phyloP scores from a whole-genome alignment of 2,329 filamentous ascomycete species.

The Sordariomycetes sp. region DNA sequence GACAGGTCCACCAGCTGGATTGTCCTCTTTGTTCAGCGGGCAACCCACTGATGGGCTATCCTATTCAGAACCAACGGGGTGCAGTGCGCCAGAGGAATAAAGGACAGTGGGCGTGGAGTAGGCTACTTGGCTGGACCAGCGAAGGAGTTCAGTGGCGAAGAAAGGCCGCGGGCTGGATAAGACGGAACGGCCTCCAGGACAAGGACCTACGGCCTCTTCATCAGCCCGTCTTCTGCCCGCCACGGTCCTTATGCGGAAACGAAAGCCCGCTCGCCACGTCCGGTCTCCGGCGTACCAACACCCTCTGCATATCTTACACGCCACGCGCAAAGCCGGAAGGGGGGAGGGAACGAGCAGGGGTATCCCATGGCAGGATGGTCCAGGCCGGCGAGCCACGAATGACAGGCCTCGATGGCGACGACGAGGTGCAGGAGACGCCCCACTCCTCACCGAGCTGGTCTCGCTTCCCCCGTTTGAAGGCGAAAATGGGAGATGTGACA shows the following conservation, averaged over 20 bases:
- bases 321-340: too few species aligned
- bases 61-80: background rate
- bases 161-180: background rate
- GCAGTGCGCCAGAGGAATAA: background rate
- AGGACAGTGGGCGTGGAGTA: background rate
- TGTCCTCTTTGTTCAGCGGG: constrained; percentile 2
- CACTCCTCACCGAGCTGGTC: background rate
- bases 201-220: background rate
- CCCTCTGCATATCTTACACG: too few species aligned
- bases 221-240: too few species aligned
- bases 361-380: background rate
- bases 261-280: too few species aligned
- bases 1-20: constrained; percentile 7
- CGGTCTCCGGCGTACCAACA: too few species aligned
- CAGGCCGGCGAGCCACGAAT: background rate
- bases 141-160: background rate
- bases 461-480: background rate
- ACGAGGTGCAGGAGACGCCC: background rate
- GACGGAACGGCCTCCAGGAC: background rate
- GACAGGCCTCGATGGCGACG: background rate
- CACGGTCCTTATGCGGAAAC: too few species aligned
- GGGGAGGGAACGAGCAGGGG: background rate
- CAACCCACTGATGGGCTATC: background rate
- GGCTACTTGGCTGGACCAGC: background rate
- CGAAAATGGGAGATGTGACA: background rate